Base-by-base conservation (phyloP, 805 yeast species). In the Brettanomyces naardenensis region DNA sequence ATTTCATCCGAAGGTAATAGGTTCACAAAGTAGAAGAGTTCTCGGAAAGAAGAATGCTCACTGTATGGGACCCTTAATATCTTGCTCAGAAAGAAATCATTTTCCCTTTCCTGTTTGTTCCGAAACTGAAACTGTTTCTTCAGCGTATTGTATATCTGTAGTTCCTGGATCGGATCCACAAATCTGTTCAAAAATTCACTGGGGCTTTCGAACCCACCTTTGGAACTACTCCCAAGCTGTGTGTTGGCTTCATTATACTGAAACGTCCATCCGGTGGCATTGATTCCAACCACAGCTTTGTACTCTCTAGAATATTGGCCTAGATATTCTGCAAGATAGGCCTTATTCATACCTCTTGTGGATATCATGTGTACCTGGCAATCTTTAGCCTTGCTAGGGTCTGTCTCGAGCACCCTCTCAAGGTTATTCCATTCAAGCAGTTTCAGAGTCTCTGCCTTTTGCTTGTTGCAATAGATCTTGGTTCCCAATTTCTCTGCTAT, bases 221-320 rank as follows among this genome's bases (percentile, higher is more conserved):
- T 25, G 23, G 20, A 20, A 21, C 9, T 6, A 26, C 14, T n/a
- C 13, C 19, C 10, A 11, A 17, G 9, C 7, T 14, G 9, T n/a
- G n/a, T 22, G 27, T 20, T 27, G 7, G 45, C 45, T 14, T 36
- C 39, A 2, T 43, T 45, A 30, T 43, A 51, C 15, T 49, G 43
- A 2, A 89, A 81, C 2, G 87, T 69, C 97, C 97, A 92, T 0
- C 97, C 97, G 0, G 97, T 88, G 0, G 97, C 97, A 36, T 75
- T 66, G 26, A 84, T 65, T 0, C 85, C 95, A n/a, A 83, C 66
- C 30, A 86, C 68, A 33, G 75, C 66, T 37, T 76, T 77, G 53
- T 71, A 81, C 30, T 64, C 58, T 20, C 54, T 58, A 28, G 61
- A 62, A 43, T 69, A 70, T 21, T 56, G 58, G 44, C 66, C 65